Evolutionary conservation across 2,329 filamentous ascomycete genomes (phyloP).

Genomic region (Ustulina deusta): DNA sequence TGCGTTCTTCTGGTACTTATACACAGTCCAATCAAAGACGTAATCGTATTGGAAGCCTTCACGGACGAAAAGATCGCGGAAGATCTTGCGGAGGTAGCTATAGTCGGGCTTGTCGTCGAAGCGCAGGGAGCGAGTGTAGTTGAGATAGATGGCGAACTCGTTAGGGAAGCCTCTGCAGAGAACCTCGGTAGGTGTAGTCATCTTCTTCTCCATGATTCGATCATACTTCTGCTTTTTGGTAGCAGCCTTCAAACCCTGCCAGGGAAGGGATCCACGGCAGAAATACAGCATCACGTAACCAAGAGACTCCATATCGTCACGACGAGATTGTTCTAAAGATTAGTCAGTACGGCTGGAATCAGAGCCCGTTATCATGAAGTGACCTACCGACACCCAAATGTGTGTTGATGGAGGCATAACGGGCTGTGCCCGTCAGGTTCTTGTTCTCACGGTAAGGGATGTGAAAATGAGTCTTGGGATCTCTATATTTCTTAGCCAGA

Average conservation of each 20-base stretch:
- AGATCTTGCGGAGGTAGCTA: slow-evolving; percentile 99
- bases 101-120: slow-evolving; percentile 99
- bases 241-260: slow-evolving; percentile 98
- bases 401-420: slow-evolving; percentile 99
- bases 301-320: slow-evolving; percentile 99
- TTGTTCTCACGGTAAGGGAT: slow-evolving; percentile 99
- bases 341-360: slow-evolving; percentile 46
- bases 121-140: slow-evolving; percentile 97
- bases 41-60: slow-evolving; percentile 99
- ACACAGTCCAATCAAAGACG: slow-evolving; percentile 99
- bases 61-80: slow-evolving; percentile 98
- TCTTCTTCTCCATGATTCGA: slow-evolving; percentile 99
- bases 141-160: slow-evolving; percentile 99
- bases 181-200: slow-evolving; percentile 98
- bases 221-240: slow-evolving; percentile 99
- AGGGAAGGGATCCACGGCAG: slow-evolving; percentile 97
- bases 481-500: slow-evolving; percentile 99
- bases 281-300: slow-evolving; percentile 99
- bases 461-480: slow-evolving; percentile 99
- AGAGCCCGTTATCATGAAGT: background rate
- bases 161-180: slow-evolving; percentile 99
- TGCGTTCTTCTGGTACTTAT: slow-evolving; percentile 99
- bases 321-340: slow-evolving; percentile 89
- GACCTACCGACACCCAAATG: slow-evolving; percentile 89
- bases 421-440: slow-evolving; percentile 98